Evolutionary conservation across 2,329 filamentous ascomycete genomes (phyloP), one percentile per base, ranked within the genome.

Genomic region (Xylariaceae sp.): DNA sequence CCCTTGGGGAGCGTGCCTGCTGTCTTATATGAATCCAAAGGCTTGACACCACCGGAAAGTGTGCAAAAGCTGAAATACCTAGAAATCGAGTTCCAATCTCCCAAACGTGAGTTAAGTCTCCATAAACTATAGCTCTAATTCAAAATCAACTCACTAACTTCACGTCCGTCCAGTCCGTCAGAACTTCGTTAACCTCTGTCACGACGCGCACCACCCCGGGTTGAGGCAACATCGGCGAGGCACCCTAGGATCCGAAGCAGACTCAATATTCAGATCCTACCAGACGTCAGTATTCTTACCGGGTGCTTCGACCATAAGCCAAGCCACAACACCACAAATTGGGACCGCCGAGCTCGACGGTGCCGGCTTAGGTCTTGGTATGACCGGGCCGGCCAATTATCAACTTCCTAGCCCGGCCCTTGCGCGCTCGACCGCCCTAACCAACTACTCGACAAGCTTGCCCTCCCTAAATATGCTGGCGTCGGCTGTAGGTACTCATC

Each of bases 131-230:
- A n/a, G 17, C 4, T 6, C 8, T 6, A 16, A 5, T 6, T 20
- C 14, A 1, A 12, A 35, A 5, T 11, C 21, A 19, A 5, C 5
- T 2, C 42, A 34, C 23, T 40, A 34, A 47, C 37, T 10, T n/a
- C n/a, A n/a, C n/a, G 21, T 46, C 6, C 5, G 2, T 22, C n/a
- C 11, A 53, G 56, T 55, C 22, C 52, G 55, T n/a, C 51, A 53
- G 25, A 45, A 45, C 17, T 58, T 59, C 41, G 39, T 59, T 40
- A 53, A 42, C 44, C 52, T 52, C 3, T 59, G 56, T 40, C 50
- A 48, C 6, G 47, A 59, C 23, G 54, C 54, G 4, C 52, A 57
- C n/a, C 43, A 47, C 6, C 49, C 16, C 3, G 22, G 6, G 35
- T 22, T 40, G n/a, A 12, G 25, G 25, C 25, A 29, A 14, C 14